Evolutionary conservation across 495 filamentous ascomycete genomes (phyloP).

Genomic region (Hyaloscypha finlandica): DNA sequence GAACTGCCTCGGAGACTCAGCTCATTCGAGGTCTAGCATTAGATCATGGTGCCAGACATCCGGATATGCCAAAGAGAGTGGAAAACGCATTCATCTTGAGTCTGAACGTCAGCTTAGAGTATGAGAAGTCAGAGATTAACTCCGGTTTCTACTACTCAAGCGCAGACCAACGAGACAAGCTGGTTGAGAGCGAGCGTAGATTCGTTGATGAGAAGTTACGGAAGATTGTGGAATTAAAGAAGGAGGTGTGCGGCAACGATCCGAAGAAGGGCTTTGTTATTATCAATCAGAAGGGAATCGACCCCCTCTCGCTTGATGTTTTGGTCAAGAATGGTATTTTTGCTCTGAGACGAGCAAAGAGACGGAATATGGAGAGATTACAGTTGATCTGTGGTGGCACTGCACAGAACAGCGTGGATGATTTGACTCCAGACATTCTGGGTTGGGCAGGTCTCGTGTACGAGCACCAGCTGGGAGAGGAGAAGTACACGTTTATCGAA

Average conservation of each 20-base stretch:
- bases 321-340: conserved; percentile 97
- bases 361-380: conserved; percentile 97
- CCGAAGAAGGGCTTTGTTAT: conserved; percentile 95
- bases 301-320: conserved; percentile 92
- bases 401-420: conserved; percentile 95
- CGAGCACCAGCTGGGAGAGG: conserved; percentile 95
- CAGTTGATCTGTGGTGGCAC: conserved; percentile 91
- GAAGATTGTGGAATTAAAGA: conserved; percentile 98
- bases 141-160: conserved; percentile 98
- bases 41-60: conserved; percentile 95
- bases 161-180: conserved; percentile 93
- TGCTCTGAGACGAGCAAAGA: conserved; percentile 90
- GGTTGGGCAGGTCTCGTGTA: conserved; percentile 97
- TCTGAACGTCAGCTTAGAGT: conserved; percentile 95
- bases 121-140: conserved; percentile 99
- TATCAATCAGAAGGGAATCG: conserved; percentile 99
- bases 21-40: conserved; percentile 90
- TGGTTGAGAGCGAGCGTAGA: conserved; percentile 93
- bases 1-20: conserved; percentile 91
- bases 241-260: conserved; percentile 93
- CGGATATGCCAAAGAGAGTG: conserved; percentile 95
- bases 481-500: conserved; percentile 98
- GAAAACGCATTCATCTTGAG: conserved; percentile 95
- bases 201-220: conserved; percentile 96
- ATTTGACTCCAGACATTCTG: conserved; percentile 82